Evolutionary conservation across 768 basidiomycete genomes (phyloP), one percentile per base, ranked within the genome.

Genomic region (Rhizopogon roseolus): DNA sequence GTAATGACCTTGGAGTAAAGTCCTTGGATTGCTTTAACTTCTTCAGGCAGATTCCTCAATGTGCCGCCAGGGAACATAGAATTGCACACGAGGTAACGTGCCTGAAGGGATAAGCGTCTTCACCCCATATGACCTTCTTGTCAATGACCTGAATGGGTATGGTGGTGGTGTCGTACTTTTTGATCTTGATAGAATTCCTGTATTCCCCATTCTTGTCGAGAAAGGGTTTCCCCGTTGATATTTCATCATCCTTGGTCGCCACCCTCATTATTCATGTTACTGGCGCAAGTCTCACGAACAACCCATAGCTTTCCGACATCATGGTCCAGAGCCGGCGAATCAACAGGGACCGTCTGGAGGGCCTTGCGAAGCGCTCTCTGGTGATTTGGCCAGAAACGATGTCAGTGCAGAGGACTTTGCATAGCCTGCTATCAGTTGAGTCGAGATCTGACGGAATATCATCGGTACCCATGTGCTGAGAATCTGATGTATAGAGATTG

Each of bases 111-210:
- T 72, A 63, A n/a, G 85, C 84, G 62, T 90, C 85, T 27, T 72
- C 72, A 13, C 88, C 88, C 82, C 86, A 91, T 17, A 85, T 68
- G 32, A 68, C 70, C 49, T 53, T 53, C 60, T 78, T 77, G 66
- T 90, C 86, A 62, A 85, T 74, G 1, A 81, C 77, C 57, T 78
- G 74, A 45, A 84, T 80, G 6, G 82, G 81, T 46, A 89, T 73
- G 2, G 78, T 78, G 62, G 88, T 74, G 56, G 78, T 76, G 58
- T 85, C 81, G 44, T 81, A 75, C 59, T 73, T 71, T 50, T 72
- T 62, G 41, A 81, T 62, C 53, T 64, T 67, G 55, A 81, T 71
- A 49, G 58, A 60, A n/a, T 54, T 54, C 29, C 70, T 60, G 52
- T 57, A 57, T 46, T 56, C 55, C n/a, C 73, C 74, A 22, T 60